phyloP scores from a whole-genome alignment of 176 grass and related monocot species.

The Phoenix dactylifera region DNA sequence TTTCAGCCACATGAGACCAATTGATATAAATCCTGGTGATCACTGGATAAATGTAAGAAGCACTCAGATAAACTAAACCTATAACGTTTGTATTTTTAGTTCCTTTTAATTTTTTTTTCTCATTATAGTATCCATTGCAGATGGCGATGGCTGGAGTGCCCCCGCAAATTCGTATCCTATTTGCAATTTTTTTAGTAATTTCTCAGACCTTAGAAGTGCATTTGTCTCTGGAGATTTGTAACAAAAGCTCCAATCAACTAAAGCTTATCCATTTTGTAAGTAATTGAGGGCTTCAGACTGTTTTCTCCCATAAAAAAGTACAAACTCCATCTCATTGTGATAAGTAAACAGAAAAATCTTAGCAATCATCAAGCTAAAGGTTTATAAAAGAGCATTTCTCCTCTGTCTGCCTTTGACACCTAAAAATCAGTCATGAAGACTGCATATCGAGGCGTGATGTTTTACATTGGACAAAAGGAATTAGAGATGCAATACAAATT shows the following conservation, averaged over 20 bases:
- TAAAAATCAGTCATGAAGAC: slow-evolving; percentile 76
- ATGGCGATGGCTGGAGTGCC: slow-evolving; percentile 83
- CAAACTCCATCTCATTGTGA: too few species aligned
- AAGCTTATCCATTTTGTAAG: too few species aligned
- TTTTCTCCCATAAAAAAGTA: too few species aligned
- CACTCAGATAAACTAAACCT: not conserved
- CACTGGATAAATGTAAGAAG: slow-evolving; percentile 82
- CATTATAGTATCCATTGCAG: slow-evolving; percentile 35
- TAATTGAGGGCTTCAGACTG: too few species aligned
- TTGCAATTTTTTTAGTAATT: too few species aligned
- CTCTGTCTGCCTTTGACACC: slow-evolving; percentile 21
- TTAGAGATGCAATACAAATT: slow-evolving; percentile 90
- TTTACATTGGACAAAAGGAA: slow-evolving; percentile 88
- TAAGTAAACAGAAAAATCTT: too few species aligned
- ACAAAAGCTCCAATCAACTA: too few species aligned
- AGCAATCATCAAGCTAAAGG: not conserved
- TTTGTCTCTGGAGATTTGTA: too few species aligned
- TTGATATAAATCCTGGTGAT: slow-evolving; percentile 70
- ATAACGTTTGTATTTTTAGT: slow-evolving; percentile 1
- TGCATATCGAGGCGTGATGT: slow-evolving; percentile 79
- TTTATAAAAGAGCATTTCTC: slow-evolving; percentile 2
- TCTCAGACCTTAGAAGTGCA: too few species aligned
- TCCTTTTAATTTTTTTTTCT: slow-evolving; percentile 7
- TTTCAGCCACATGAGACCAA: slow-evolving; percentile 60
- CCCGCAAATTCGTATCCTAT: slow-evolving; percentile 78